Conservation (phyloP, 441 rosid species). For the Syzygium malaccense region DNA sequence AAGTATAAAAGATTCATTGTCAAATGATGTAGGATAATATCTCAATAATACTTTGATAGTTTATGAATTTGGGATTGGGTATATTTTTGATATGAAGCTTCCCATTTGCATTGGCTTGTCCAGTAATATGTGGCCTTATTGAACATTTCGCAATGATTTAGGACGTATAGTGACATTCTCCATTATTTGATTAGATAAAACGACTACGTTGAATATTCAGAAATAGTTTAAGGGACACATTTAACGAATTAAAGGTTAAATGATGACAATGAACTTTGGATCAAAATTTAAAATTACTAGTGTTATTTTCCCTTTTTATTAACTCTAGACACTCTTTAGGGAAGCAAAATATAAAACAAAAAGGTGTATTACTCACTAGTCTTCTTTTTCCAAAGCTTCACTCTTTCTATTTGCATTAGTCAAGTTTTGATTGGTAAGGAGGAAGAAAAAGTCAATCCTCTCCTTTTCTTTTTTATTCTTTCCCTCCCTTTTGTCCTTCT, state of each 20-base stretch:
- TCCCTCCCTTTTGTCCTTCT: background rate
- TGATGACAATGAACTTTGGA: rapidly evolving
- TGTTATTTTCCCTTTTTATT: background rate
- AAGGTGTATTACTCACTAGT: background rate
- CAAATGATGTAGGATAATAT: rapidly evolving
- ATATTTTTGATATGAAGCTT: background rate
- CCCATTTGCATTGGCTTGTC: background rate
- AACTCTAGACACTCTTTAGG: background rate
- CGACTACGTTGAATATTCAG: background rate
- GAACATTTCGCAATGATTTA: background rate
- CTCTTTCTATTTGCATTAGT: background rate
- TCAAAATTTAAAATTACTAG: rapidly evolving
- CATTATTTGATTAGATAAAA: background rate
- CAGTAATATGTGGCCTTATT: background rate
- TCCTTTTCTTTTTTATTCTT: background rate
- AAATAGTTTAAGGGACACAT: background rate
- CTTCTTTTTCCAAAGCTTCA: background rate
- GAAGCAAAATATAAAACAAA: background rate
- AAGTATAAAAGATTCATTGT: rapidly evolving
- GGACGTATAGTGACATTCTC: rapidly evolving
- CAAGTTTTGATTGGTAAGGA: background rate
- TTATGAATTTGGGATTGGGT: background rate
- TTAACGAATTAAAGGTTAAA: background rate
- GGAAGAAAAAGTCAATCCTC: background rate
- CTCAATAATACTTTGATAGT: background rate